Evolutionary conservation across 2,329 filamentous ascomycete species (phyloP).

Genomic region (Macrophomina phaseolina): DNA sequence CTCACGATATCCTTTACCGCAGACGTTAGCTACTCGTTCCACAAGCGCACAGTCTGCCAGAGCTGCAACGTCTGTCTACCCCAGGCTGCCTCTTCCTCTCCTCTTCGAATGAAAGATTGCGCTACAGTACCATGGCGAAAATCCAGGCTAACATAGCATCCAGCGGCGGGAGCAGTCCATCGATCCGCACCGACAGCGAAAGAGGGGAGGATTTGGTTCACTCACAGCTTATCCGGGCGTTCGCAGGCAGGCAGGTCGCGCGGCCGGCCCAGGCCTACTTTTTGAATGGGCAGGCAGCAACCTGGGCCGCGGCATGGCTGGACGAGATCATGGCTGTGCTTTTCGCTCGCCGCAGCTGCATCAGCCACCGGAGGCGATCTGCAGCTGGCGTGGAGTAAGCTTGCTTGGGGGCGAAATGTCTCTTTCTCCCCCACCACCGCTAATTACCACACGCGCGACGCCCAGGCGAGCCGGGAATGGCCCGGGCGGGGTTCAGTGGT

Average conservation of each 20-base stretch:
- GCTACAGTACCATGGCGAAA: slow-evolving; percentile 20
- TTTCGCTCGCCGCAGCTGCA: background rate
- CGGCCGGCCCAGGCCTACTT: background rate
- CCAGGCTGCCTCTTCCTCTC: background rate
- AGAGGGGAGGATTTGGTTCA: background rate
- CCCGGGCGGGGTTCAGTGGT: too few relatives aligned
- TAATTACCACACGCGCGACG: too few relatives aligned
- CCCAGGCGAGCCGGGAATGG: too few relatives aligned
- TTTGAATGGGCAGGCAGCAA: slow-evolving; percentile 8
- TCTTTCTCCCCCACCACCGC: too few relatives aligned
- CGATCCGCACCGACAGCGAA: background rate
- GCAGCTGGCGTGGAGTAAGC: background rate
- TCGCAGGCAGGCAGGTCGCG: background rate
- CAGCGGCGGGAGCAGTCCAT: background rate
- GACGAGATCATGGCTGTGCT: background rate
- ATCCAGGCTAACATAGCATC: slow-evolving; percentile 9
- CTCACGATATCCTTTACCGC: slow-evolving; percentile 10
- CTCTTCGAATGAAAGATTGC: background rate
- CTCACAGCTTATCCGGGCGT: slow-evolving; percentile 6
- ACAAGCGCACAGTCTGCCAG: too few relatives aligned
- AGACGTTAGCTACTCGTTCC: background rate
- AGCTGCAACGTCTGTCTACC: background rate
- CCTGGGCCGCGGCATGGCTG: background rate
- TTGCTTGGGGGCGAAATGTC: background rate
- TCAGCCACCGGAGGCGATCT: too few relatives aligned